Evolutionary conservation across 2,329 filamentous ascomycete genomes (phyloP).

Genomic region (Onygena corvina): DNA sequence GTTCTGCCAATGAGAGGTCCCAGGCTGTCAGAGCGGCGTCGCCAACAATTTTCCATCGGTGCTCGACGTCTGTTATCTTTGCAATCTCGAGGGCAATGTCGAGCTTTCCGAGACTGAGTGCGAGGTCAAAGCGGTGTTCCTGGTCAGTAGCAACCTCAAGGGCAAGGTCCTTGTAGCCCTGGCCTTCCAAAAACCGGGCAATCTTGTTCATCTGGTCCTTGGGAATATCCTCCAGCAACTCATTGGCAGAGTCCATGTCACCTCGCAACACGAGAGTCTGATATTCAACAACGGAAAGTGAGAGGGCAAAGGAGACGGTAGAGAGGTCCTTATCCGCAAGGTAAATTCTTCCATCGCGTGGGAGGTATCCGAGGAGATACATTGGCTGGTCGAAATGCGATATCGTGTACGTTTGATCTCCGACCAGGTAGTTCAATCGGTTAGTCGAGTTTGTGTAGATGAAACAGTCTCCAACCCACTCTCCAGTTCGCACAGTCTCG

Average conservation of each 20-base stretch:
- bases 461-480: constrained; percentile 98
- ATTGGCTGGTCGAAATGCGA: constrained; percentile 92
- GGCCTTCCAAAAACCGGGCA: constrained; percentile 89
- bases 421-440: constrained; percentile 92
- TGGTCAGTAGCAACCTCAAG: constrained; percentile 87
- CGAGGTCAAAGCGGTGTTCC: constrained; percentile 93
- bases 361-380: constrained; percentile 91
- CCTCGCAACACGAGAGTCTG: constrained; percentile 89
- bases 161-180: constrained; percentile 91
- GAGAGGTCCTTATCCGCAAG: constrained; percentile 90
- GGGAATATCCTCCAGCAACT: constrained; percentile 72
- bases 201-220: constrained; percentile 97
- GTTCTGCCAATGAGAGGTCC: constrained; percentile 77
- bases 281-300: constrained; percentile 87
- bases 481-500: constrained; percentile 82
- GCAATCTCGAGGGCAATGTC: constrained; percentile 78
- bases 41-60: constrained; percentile 97
- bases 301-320: constrained; percentile 80
- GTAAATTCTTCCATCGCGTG: constrained; percentile 89
- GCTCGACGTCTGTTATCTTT: constrained; percentile 70
- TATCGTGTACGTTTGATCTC: constrained; percentile 94
- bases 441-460: constrained; percentile 97
- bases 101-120: constrained; percentile 69
- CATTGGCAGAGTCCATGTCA: constrained; percentile 81
- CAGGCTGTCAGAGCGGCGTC: constrained; percentile 77